Evolutionary conservation across 306 rosid species (phyloP).

Genomic region (Pterocarpus santalinus): DNA sequence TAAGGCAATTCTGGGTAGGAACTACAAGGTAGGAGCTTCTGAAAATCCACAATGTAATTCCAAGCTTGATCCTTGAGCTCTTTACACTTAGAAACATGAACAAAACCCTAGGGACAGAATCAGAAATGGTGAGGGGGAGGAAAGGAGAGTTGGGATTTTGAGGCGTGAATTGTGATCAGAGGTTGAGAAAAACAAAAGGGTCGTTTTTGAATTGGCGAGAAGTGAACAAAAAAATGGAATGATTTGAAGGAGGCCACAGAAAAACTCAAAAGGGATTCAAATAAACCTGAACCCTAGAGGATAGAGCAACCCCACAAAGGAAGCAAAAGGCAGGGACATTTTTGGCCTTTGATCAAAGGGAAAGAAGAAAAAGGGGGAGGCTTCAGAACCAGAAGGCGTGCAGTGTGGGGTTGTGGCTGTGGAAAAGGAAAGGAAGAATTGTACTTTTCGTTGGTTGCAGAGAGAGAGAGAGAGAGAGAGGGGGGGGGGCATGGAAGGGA

Average conservation of each 20-base stretch:
- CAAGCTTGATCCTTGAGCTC: conserved; percentile 36
- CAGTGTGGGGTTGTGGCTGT: conserved; percentile 42
- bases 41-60: conserved; percentile 53
- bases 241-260: conserved; percentile 40
- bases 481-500: conserved; percentile 50
- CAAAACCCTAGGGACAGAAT: conserved; percentile 53
- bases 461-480: conserved; percentile 38
- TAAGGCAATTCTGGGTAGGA: conserved; percentile 27
- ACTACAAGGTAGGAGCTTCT: conserved; percentile 37
- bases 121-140: not conserved
- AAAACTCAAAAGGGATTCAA: conserved; percentile 30
- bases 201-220: not conserved
- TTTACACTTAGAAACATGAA: conserved; percentile 32
- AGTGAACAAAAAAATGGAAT: conserved; percentile 47
- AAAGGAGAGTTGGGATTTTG: conserved; percentile 40
- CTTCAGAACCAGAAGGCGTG: conserved; percentile 47
- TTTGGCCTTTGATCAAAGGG: conserved; percentile 29
- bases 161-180: conserved; percentile 20
- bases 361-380: not conserved
- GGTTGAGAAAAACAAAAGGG: conserved; percentile 45
- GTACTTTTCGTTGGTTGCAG: conserved; percentile 46
- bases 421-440: conserved; percentile 51
- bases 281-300: conserved; percentile 54
- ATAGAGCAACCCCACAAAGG: conserved; percentile 45
- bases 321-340: conserved; percentile 45